Evolutionary conservation across 2,329 filamentous ascomycete species (phyloP).

Genomic region (Hypoxylon sp.): DNA sequence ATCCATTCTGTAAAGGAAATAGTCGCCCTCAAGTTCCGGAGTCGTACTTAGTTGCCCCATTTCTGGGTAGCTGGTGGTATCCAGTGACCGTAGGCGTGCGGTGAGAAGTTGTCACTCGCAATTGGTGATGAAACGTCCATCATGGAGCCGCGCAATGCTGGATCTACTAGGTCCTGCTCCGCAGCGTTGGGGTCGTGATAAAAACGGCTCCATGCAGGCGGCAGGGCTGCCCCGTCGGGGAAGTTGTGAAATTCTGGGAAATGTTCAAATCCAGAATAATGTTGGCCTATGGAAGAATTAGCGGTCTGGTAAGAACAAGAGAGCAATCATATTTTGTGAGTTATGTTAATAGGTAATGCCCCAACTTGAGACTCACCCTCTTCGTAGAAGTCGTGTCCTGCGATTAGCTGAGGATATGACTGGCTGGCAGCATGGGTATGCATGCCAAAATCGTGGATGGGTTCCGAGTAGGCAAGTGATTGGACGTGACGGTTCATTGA

Average conservation of each 20-base stretch:
- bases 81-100: slow-evolving; percentile 45
- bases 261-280: slow-evolving; percentile 45
- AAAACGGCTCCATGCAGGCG: slow-evolving; percentile 46
- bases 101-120: slow-evolving; percentile 42
- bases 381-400: slow-evolving; percentile 45
- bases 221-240: slow-evolving; percentile 41
- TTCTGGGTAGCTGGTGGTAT: slow-evolving; percentile 45
- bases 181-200: slow-evolving; percentile 38
- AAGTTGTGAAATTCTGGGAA: slow-evolving; percentile 44
- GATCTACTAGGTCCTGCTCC: slow-evolving; percentile 49
- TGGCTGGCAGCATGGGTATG: slow-evolving; percentile 40
- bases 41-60: slow-evolving; percentile 45
- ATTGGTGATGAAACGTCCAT: slow-evolving; percentile 44
- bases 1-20: slow-evolving; percentile 12
- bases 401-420: slow-evolving; percentile 44
- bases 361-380: slow-evolving; percentile 43
- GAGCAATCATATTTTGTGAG: background rate
- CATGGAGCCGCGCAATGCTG: slow-evolving; percentile 45
- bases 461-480: slow-evolving; percentile 41
- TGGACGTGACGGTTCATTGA: slow-evolving; percentile 47
- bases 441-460: slow-evolving; percentile 41
- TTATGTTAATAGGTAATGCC: background rate
- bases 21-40: slow-evolving; percentile 17
- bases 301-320: slow-evolving; percentile 11
- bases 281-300: slow-evolving; percentile 46